These are phyloP conservation scores for Oxytropis ochrocephala DNA, from an alignment of 306 rosid genomes.

Conservation along the genomic window DNA sequence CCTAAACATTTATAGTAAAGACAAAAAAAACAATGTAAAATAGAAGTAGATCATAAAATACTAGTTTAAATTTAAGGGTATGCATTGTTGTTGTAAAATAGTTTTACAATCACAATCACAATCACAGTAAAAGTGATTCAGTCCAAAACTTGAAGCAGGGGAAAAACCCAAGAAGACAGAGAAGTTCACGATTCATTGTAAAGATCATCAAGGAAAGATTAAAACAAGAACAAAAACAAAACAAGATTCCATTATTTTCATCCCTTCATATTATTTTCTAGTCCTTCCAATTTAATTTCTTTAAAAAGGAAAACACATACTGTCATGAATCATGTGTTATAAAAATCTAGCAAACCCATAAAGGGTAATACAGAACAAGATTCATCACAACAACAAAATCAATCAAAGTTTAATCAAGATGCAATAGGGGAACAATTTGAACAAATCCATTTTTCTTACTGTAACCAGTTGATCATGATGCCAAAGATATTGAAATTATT, in stretches of 20 bases:
- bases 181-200: not conserved
- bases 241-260: not conserved
- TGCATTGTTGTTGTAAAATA: no score
- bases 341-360: not conserved
- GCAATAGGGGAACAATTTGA: slow-evolving; percentile 5
- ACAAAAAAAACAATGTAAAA: no score
- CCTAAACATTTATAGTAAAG: no score
- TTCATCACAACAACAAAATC: not conserved
- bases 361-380: not conserved
- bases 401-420: not conserved
- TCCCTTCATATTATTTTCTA: not conserved
- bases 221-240: not conserved
- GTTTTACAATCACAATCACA: no score
- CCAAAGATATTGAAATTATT: not conserved
- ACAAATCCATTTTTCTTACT: not conserved
- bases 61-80: no score
- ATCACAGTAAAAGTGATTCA: not conserved
- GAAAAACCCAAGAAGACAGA: not conserved
- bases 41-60: no score
- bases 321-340: not conserved
- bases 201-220: not conserved
- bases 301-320: not conserved
- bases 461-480: not conserved
- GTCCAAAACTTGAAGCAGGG: not conserved
- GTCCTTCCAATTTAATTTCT: not conserved